A percentile compares a stretch with the other conserved stretches of the same genome.
Conservation (phyloP, 148 eudicot genomes). For the Silene conica region DNA sequence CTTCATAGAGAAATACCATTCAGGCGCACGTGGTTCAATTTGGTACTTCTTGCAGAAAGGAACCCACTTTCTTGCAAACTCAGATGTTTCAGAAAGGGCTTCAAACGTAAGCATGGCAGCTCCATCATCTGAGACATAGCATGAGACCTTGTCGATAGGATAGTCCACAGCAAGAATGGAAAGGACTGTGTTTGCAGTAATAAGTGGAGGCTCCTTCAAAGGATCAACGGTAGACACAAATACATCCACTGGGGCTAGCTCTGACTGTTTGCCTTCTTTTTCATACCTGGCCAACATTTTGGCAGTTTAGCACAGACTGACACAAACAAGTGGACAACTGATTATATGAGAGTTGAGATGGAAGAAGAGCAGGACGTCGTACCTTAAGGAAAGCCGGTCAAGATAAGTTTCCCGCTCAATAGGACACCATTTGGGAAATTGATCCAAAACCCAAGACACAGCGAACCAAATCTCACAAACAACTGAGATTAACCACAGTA, state of each 20-base stretch:
- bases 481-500: conserved; percentile 85
- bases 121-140: conserved; percentile 95
- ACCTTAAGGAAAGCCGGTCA: conserved; percentile 89
- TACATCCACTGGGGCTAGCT: conserved; percentile 72
- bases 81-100: conserved; percentile 94
- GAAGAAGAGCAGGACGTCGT: neutral
- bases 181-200: conserved; percentile 89
- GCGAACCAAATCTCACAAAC: conserved; percentile 98
- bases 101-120: conserved; percentile 99
- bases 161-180: conserved; percentile 96
- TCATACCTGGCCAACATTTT: conserved; percentile 62
- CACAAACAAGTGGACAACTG: neutral
- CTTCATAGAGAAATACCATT: conserved; percentile 92
- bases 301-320: conserved; percentile 1
- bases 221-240: conserved; percentile 98
- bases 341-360: conserved; percentile 8
- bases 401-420: conserved; percentile 94
- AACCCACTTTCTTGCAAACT: conserved; percentile 95
- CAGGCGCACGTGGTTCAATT: conserved; percentile 98
- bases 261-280: conserved; percentile 97
- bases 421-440: conserved; percentile 94
- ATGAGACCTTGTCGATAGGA: conserved; percentile 86
- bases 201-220: conserved; percentile 90
- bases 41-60: conserved; percentile 83
- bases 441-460: conserved; percentile 90